phyloP scores from a whole-genome alignment of 2,329 filamentous ascomycete genomes.

The Neocatenulostroma microsporum region DNA sequence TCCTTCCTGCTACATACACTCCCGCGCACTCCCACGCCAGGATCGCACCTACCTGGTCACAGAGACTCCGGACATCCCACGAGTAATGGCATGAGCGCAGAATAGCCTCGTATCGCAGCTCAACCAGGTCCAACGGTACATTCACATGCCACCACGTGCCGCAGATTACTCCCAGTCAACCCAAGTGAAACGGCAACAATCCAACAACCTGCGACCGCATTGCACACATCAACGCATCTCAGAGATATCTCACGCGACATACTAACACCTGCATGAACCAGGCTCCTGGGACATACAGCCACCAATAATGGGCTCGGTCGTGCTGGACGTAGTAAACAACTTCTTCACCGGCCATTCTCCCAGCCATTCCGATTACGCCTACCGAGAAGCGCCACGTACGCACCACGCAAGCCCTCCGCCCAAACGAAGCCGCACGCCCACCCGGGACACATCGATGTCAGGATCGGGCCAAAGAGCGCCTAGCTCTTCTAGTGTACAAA shows the following conservation, averaged over 20 bases:
- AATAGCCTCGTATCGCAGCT: too few species aligned
- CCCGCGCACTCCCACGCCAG: too few species aligned
- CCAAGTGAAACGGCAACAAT: conserved; percentile 1
- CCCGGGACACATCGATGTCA: conserved; percentile 24
- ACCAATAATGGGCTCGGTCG: conserved; percentile 53
- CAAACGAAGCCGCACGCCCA: conserved; percentile 22
- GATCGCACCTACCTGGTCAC: too few species aligned
- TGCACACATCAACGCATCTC: neutral
- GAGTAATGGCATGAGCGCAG: too few species aligned
- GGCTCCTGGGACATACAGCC: conserved; percentile 11
- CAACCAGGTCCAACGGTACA: too few species aligned
- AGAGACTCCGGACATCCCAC: too few species aligned
- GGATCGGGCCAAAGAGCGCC: conserved; percentile 23
- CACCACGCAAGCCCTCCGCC: conserved; percentile 15
- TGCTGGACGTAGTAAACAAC: conserved; percentile 66
- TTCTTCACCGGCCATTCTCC: conserved; percentile 40
- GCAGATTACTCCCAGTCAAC: neutral
- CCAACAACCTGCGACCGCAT: neutral
- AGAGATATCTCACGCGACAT: conserved; percentile 4
- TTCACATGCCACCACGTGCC: conserved; percentile 6
- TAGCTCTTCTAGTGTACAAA: conserved; percentile 20
- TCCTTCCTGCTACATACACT: too few species aligned
- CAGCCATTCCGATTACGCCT: conserved; percentile 19
- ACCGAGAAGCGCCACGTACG: conserved; percentile 21
- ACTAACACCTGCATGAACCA: conserved; percentile 10